These are phyloP conservation scores for Globisporangium polare DNA, from an alignment of 352 stramenopile species.

Conservation along the genomic window DNA sequence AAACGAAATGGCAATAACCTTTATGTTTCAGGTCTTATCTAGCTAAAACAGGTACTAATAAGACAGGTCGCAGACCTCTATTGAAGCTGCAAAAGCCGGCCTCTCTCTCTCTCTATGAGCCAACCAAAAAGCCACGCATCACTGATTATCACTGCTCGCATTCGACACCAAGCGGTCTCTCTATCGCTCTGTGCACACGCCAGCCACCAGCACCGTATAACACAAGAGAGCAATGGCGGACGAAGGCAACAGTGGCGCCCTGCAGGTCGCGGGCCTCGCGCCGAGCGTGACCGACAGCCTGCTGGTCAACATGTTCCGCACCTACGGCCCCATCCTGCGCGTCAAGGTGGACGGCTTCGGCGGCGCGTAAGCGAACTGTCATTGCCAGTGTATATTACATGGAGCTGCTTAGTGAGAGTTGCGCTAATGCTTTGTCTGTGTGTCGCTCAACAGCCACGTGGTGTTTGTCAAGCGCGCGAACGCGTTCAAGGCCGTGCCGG, in stretches of 20 bases:
- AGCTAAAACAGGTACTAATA: not conserved
- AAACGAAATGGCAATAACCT: not conserved
- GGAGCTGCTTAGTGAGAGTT: not conserved
- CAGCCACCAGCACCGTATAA: not conserved
- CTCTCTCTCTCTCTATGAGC: constrained; percentile 9
- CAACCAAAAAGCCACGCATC: constrained; percentile 8
- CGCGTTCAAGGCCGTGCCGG: constrained; percentile 34
- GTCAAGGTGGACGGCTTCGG: constrained; percentile 40
- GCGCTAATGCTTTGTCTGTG: not conserved
- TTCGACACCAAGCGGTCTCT: not conserved
- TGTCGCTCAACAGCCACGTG: constrained; percentile 27
- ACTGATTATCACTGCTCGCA: not conserved
- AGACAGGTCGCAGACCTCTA: not conserved
- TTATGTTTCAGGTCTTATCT: not conserved
- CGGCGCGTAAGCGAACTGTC: constrained; percentile 43
- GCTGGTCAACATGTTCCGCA: constrained; percentile 56
- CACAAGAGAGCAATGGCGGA: constrained; percentile 5
- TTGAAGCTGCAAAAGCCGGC: not conserved
- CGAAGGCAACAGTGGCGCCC: constrained; percentile 14
- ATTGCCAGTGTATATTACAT: not conserved
- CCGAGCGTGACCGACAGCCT: constrained; percentile 27
- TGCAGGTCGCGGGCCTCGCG: constrained; percentile 52
- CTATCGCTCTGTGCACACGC: not conserved
- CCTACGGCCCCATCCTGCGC: constrained; percentile 54
- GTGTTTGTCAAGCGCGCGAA: constrained; percentile 25